A percentile compares a stretch with the other conserved stretches of the same genome.
These are phyloP conservation scores for Pterocarpus macrocarpus DNA, from an alignment of 306 rosid genomes.

Conservation along the genomic window DNA sequence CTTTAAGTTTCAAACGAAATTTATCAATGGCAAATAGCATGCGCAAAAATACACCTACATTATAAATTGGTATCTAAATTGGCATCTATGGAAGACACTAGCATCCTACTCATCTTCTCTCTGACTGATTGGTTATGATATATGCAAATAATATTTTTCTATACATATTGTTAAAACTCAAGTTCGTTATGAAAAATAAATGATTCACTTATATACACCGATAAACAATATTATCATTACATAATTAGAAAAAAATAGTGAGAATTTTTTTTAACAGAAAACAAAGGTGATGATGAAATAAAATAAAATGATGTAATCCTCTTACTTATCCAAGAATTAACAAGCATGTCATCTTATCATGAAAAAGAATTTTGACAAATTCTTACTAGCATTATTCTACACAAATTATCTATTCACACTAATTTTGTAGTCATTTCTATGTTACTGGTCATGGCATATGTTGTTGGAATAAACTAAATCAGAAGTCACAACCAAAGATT, in stretches of 20 bases:
- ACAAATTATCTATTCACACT: no score
- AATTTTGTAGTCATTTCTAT: background rate
- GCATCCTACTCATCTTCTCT: no score
- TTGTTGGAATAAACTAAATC: background rate
- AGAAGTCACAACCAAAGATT: background rate
- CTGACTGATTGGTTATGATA: no score
- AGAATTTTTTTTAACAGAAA: no score
- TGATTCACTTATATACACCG: background rate
- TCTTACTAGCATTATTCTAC: no score
- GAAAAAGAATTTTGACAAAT: background rate
- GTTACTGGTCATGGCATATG: background rate
- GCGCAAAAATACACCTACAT: background rate
- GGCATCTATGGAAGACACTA: background rate
- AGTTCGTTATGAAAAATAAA: background rate
- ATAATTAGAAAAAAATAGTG: no score
- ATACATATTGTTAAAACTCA: background rate
- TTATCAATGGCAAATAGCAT: conserved; percentile 3
- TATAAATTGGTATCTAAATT: background rate
- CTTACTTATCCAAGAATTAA: no score
- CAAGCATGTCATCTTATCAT: no score
- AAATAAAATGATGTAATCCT: no score
- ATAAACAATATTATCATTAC: background rate
- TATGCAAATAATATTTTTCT: no score
- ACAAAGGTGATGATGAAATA: no score
- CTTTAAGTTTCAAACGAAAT: conserved; percentile 11